These are phyloP conservation scores for Ustilago sp. DNA, from an alignment of 1,284 basidiomycete genomes.

Conservation along the genomic window DNA sequence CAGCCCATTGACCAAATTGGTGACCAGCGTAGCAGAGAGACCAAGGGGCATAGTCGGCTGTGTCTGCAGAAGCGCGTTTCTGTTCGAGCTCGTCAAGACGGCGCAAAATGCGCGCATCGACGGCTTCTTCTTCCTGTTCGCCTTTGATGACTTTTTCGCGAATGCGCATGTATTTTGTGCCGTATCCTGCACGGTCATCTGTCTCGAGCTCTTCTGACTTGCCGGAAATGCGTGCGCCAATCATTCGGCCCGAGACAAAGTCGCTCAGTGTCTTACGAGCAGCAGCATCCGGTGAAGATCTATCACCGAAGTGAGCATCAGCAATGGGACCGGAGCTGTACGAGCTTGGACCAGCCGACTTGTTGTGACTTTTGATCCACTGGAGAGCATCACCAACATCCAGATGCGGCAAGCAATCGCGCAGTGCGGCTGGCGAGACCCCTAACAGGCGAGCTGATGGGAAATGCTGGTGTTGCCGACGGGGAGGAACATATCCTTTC, in stretches of 20 bases:
- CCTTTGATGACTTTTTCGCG: constrained; percentile 42
- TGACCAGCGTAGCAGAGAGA: constrained; percentile 67
- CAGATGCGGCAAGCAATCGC: constrained; percentile 84
- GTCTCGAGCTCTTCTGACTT: constrained; percentile 21
- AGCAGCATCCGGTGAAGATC: constrained; percentile 16
- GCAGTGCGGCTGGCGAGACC: constrained; percentile 76
- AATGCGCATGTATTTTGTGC: constrained; percentile 49
- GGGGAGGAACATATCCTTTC: constrained; percentile 41
- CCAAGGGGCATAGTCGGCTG: constrained; percentile 57
- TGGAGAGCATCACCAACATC: constrained; percentile 85
- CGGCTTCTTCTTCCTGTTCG: constrained; percentile 28
- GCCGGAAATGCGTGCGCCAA: constrained; percentile 38
- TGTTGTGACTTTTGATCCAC: constrained; percentile 73
- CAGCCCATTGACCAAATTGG: constrained; percentile 93
- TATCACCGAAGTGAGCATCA: constrained; percentile 18
- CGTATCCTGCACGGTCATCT: constrained; percentile 39
- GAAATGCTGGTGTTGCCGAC: constrained; percentile 47
- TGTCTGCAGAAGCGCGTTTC: constrained; percentile 21
- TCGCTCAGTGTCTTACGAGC: constrained; percentile 55
- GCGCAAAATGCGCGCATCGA: constrained; percentile 25
- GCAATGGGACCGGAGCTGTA: constrained; percentile 65
- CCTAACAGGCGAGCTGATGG: constrained; percentile 73
- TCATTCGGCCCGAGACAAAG: constrained; percentile 46
- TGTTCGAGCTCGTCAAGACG: constrained; percentile 45
- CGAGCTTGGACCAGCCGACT: constrained; percentile 65